Base-by-base conservation (phyloP, 2,329 filamentous ascomycete genomes). In the Pseudocercospora eumusae region DNA sequence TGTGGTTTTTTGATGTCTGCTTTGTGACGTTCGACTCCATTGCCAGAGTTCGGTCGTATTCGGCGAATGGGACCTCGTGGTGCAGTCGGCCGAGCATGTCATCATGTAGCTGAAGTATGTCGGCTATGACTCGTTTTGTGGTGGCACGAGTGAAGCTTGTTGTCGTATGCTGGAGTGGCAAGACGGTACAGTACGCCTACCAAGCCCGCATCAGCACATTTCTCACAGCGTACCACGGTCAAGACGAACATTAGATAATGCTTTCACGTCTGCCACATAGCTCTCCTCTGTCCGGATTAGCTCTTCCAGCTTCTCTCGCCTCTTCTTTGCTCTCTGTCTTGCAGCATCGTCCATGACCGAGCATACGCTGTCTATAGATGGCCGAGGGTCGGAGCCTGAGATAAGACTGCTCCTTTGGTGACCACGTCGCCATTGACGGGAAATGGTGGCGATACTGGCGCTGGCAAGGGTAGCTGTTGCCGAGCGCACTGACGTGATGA, bases 211-310 rank as follows among this genome's bases (percentile, higher is more conserved):
- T 57, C 21, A 59, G 62, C 45, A 47, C n/a, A 52, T 28, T 36
- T 40, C n/a, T 15, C 9, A 15, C 20, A 57, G 21, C 8, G 10
- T 49, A 20, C n/a, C 36, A 27, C 20, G 59, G 25, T n/a, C 15
- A 28, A 31, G 20, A 60, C 86, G 73, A 79, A 93, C 93, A 77
- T 96, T 92, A 74, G 90, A 89, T 62, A 98, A 80, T 67, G 95
- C 92, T 69, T 91, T 91, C 61, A 98, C 77, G 70, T 96, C 93
- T 15, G 88, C 86, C 69, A 98, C 88, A 74, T 98, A 98, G 70
- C 88, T 86, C 73, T 95, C 90, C 75, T 98, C 95, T 0, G 93
- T 96, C 60, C 79, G 84, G 64, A 97, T 86, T 56, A 98, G 80
- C 77, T 98, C 95, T 72, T 95, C 90, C 36, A 98, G 77, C 42